These are phyloP conservation scores for Picea engelmannii DNA, from an alignment of 83 land plant genomes.

Conservation along the genomic window DNA sequence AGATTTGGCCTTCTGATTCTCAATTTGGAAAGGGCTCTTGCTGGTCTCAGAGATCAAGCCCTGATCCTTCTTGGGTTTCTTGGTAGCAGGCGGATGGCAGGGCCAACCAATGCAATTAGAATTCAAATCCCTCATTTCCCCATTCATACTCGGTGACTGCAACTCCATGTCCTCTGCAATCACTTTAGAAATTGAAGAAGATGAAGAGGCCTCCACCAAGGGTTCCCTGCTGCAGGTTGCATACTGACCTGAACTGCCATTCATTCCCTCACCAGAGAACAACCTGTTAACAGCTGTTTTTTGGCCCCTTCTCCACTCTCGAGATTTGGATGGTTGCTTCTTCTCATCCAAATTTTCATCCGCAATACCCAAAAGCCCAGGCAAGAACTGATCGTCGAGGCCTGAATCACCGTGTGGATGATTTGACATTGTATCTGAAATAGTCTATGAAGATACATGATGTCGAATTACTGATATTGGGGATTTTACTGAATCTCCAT, in stretches of 20 bases:
- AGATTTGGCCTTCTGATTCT: neutral
- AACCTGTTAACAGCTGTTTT: neutral
- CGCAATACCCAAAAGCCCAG: too few species aligned
- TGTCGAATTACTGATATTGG: neutral
- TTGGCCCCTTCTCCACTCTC: conserved; percentile 5
- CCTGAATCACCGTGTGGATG: neutral
- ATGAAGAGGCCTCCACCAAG: neutral
- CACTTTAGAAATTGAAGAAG: neutral
- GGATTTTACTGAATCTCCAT: neutral
- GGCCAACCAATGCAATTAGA: neutral
- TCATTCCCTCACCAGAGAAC: neutral
- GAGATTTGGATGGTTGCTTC: neutral
- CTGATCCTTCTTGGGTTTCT: neutral
- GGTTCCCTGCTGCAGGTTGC: too few species aligned
- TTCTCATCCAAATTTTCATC: neutral
- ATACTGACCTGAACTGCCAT: neutral
- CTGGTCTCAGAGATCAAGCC: too few species aligned
- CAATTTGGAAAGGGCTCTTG: neutral
- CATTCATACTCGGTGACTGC: neutral
- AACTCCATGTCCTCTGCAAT: neutral
- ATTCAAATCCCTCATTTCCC: neutral
- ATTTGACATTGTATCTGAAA: neutral
- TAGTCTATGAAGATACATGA: neutral
- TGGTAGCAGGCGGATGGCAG: neutral
- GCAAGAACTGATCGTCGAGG: too few species aligned